A percentile compares a stretch with the other conserved stretches of the same genome.
phyloP scores from a whole-genome alignment of 257 asterid genomes.

The Solanum boliviense region DNA sequence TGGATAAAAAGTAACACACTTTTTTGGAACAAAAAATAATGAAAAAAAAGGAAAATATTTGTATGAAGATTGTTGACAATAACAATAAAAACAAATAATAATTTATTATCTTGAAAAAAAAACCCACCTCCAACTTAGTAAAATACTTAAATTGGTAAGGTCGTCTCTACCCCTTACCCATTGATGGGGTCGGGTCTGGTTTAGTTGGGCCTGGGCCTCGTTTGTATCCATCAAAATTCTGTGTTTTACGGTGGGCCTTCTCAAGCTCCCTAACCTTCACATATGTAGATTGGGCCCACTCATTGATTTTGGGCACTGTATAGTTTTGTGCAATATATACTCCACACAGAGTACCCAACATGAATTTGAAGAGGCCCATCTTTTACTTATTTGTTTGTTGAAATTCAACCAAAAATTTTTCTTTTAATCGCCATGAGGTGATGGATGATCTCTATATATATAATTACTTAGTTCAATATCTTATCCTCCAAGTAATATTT shows the following conservation, averaged over 20 bases:
- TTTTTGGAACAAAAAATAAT: neutral
- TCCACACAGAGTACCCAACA: conserved; percentile 27
- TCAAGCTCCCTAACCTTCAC: neutral
- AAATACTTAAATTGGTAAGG: neutral
- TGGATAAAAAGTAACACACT: neutral
- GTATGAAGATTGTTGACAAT: neutral
- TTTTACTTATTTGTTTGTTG: neutral
- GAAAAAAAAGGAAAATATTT: neutral
- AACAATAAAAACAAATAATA: neutral
- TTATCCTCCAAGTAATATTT: neutral
- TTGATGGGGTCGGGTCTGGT: neutral
- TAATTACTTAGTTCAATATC: neutral
- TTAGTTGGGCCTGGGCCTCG: neutral
- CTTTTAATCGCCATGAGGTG: neutral
- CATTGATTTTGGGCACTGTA: conserved; percentile 20
- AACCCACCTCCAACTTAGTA: neutral
- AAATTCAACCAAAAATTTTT: neutral
- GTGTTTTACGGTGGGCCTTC: neutral
- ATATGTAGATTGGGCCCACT: neutral
- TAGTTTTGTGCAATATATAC: conserved; percentile 33
- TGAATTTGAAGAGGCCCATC: conserved; percentile 10
- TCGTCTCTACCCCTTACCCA: neutral
- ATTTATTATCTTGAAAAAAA: neutral
- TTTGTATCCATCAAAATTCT: neutral
- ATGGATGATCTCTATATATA: neutral